A percentile compares a stretch with the other conserved stretches of the same genome.
These are phyloP conservation scores for Hypholoma sublateritium DNA, from an alignment of 768 basidiomycete genomes.

Conservation along the genomic window DNA sequence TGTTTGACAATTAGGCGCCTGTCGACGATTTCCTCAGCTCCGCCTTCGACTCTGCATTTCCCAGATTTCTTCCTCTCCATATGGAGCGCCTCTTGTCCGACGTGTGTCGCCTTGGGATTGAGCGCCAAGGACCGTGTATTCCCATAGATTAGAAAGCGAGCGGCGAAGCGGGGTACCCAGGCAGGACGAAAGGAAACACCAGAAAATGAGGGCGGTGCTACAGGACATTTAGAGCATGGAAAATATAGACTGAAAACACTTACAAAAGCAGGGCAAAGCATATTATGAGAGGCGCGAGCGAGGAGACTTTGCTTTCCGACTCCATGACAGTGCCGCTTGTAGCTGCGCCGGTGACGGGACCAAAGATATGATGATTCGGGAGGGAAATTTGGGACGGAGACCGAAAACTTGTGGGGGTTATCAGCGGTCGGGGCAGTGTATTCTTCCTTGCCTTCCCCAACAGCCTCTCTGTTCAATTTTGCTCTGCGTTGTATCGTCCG, in stretches of 20 bases:
- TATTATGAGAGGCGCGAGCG: slow-evolving; percentile 42
- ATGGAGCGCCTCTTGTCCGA: slow-evolving; percentile 34
- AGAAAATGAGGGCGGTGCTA: slow-evolving; percentile 45
- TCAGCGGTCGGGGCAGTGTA: background rate
- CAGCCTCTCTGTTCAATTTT: background rate
- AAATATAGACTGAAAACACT: slow-evolving; percentile 14
- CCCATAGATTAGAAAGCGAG: slow-evolving; percentile 48
- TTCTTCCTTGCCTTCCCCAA: background rate
- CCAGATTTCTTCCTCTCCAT: slow-evolving; percentile 52
- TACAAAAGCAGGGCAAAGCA: slow-evolving; percentile 52
- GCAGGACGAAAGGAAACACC: slow-evolving; percentile 72
- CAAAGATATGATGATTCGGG: background rate
- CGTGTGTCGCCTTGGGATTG: slow-evolving; percentile 20
- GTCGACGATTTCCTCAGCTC: slow-evolving; percentile 2
- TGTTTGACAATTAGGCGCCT: too few relatives aligned
- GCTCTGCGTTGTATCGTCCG: background rate
- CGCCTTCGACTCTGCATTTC: slow-evolving; percentile 50
- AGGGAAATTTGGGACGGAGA: slow-evolving; percentile 23
- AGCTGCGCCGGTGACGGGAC: background rate
- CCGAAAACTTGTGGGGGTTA: slow-evolving; percentile 15
- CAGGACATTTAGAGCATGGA: background rate
- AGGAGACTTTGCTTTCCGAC: slow-evolving; percentile 25
- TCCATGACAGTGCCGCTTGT: background rate
- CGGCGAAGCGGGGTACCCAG: slow-evolving; percentile 51
- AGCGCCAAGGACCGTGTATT: slow-evolving; percentile 41